A percentile compares a stretch with the other conserved stretches of the same genome.
phyloP scores from a whole-genome alignment of 208 protist genomes.

The Acanthamoeba rhysodes region DNA sequence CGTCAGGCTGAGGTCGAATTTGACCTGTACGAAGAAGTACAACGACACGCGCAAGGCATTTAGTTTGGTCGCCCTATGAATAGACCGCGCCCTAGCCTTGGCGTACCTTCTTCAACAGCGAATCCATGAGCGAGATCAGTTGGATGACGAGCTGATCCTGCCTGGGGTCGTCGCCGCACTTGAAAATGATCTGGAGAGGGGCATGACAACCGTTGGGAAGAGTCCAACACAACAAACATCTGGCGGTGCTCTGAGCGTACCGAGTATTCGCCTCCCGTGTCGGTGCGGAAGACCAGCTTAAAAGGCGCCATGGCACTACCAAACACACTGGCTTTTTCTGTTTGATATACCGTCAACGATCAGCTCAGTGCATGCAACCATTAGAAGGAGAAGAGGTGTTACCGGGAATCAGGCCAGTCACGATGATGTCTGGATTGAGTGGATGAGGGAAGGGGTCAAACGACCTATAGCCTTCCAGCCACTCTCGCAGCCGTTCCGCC shows the following conservation, averaged over 20 bases:
- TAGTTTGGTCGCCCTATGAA: no score
- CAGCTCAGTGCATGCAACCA: not conserved
- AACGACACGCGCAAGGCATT: no score
- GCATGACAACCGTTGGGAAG: not conserved
- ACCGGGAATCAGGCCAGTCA: conserved; percentile 21
- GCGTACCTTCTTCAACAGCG: conserved; percentile 91
- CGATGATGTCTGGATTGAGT: conserved; percentile 36
- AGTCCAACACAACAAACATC: not conserved
- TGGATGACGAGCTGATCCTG: conserved; percentile 99
- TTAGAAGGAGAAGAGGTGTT: not conserved
- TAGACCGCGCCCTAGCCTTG: not conserved
- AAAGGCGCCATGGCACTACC: conserved; percentile 47
- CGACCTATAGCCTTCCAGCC: not conserved
- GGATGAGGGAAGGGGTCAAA: conserved; percentile 52
- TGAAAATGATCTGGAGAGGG: conserved; percentile 93
- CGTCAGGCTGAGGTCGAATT: conserved; percentile 95
- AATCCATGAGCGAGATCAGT: conserved; percentile 94
- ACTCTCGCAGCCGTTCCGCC: not conserved
- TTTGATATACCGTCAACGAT: not conserved
- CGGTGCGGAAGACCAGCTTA: conserved; percentile 43
- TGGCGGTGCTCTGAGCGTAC: not conserved
- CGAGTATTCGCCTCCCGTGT: conserved; percentile 31
- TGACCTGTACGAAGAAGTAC: conserved; percentile 79
- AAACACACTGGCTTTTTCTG: conserved; percentile 49
- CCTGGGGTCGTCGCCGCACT: conserved; percentile 96